phyloP scores from a whole-genome alignment of 1,139 yeast genomes.

The Hyphopichia burtonii region DNA sequence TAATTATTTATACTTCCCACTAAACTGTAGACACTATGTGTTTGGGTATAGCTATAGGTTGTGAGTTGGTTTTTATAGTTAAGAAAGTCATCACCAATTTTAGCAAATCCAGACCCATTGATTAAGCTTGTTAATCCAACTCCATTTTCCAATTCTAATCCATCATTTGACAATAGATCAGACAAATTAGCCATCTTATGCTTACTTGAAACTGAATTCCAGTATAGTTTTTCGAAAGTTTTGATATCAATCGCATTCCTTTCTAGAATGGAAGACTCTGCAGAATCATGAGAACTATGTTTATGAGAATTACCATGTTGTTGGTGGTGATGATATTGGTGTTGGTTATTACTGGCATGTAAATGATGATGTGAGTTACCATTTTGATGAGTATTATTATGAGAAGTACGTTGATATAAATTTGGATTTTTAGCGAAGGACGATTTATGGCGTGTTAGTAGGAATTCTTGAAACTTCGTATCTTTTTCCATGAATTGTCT shows the following conservation, averaged over 20 bases:
- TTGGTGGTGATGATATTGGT: neutral
- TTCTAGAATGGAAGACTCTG: slow-evolving; percentile 13
- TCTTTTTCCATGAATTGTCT: slow-evolving; percentile 56
- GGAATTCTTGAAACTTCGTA: slow-evolving; percentile 36
- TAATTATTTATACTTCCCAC: slow-evolving; percentile 7
- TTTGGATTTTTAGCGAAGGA: neutral
- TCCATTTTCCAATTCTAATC: slow-evolving; percentile 32
- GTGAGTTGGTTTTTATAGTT: slow-evolving; percentile 20
- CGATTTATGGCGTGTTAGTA: slow-evolving; percentile 11
- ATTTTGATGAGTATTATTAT: neutral
- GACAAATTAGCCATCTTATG: neutral
- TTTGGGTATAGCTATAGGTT: slow-evolving; percentile 8
- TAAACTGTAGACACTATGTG: neutral
- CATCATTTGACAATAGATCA: slow-evolving; percentile 15
- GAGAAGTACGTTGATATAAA: neutral
- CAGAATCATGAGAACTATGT: slow-evolving; percentile 3
- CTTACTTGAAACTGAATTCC: slow-evolving; percentile 34
- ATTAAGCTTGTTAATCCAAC: slow-evolving; percentile 21
- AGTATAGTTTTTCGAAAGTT: slow-evolving; percentile 45
- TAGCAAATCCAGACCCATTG: slow-evolving; percentile 25
- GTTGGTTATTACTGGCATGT: neutral
- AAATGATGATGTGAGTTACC: neutral
- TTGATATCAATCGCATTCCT: slow-evolving; percentile 19
- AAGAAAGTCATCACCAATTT: slow-evolving; percentile 26
- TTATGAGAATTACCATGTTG: neutral